Evolutionary conservation across 2,329 filamentous ascomycete species (phyloP).

Genomic region (Zelopaecilomyces penicillatus): DNA sequence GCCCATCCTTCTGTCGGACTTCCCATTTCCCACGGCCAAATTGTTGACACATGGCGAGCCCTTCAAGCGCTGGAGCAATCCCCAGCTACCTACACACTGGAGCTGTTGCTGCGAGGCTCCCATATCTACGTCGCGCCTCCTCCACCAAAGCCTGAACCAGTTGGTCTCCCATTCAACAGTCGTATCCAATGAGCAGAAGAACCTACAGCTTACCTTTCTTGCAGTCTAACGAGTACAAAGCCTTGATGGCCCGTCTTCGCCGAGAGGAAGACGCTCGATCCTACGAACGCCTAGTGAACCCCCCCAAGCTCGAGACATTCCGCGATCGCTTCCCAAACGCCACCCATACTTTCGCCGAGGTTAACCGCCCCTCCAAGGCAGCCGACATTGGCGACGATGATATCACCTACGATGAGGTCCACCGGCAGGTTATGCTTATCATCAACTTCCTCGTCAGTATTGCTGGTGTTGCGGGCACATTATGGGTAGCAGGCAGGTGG

Average conservation of each 20-base stretch:
- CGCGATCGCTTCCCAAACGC: constrained; percentile 47
- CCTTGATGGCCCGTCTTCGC: constrained; percentile 77
- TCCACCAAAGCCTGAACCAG: constrained; percentile 67
- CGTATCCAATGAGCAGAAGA: background rate
- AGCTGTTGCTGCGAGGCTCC: constrained; percentile 63
- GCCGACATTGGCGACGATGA: constrained; percentile 52
- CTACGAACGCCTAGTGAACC: constrained; percentile 74
- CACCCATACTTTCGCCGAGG: constrained; percentile 49
- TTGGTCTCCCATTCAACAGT: constrained; percentile 32
- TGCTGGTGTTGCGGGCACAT: constrained; percentile 64
- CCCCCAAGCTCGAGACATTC: constrained; percentile 49
- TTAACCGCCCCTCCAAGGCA: constrained; percentile 37
- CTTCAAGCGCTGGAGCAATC: constrained; percentile 31
- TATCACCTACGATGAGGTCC: constrained; percentile 61
- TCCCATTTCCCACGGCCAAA: constrained; percentile 63
- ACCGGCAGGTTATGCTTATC: constrained; percentile 75
- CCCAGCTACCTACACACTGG: constrained; percentile 43
- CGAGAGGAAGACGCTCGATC: constrained; percentile 71
- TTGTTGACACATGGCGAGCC: constrained; percentile 52
- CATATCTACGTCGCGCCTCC: constrained; percentile 71
- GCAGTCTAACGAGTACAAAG: constrained; percentile 74
- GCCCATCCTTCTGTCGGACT: constrained; percentile 46
- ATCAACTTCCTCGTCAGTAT: constrained; percentile 87
- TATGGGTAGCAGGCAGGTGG: constrained; percentile 71
- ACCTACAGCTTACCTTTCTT: constrained; percentile 7